Base-by-base conservation (phyloP, 202 grass and related monocot species). In the Miscanthus sacchariflorus region DNA sequence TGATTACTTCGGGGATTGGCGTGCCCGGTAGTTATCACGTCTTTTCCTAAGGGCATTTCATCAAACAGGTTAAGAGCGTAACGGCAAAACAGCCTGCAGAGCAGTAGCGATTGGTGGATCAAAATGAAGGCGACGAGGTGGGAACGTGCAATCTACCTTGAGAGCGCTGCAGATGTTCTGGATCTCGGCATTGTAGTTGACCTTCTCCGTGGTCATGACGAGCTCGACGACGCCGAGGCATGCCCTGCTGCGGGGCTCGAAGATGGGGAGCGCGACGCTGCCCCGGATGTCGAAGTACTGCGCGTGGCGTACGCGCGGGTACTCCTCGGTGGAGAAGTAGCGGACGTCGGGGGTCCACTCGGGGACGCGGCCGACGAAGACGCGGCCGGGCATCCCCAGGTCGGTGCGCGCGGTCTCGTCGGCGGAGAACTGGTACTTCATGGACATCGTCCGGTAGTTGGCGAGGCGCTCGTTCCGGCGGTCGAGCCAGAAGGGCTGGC, bases 321-420 rank as follows among this genome's bases (percentile, higher is more conserved):
- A 99, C 84, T 99, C 97, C 74, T 88, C 79, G 74, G 81, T 87
- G 61, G 89, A 90, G 78, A 99, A 99, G 86, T 90, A 85, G 19
- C 97, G 93, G 12, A 99, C 97, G 88, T 99, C 97, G 38, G 97
- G 97, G 7, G 97, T 95, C 94, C 97, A 99, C 84, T 99, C 97
- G 9, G 97, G 97, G 36, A 97, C 85, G 24, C 89, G 84, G 28
- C 94, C 91, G 39, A 99, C 83, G 90, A 97, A 99, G 84, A 99
- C 97, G n/a, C 97, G 90, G 73, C 94, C 97, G 0, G 93, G 97
- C 50, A 99, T 91, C 0, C 97, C 97, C 58, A 92, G 77, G 0
- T 68, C 88, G 48, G 79, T 76, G 52, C 86, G 77, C 14, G 93
- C 75, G 69, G 39, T 78, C 82, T 95, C 91, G 64, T 99, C 97